Evolutionary conservation across 768 basidiomycete genomes (phyloP).

Genomic region (Boletus sp.): DNA sequence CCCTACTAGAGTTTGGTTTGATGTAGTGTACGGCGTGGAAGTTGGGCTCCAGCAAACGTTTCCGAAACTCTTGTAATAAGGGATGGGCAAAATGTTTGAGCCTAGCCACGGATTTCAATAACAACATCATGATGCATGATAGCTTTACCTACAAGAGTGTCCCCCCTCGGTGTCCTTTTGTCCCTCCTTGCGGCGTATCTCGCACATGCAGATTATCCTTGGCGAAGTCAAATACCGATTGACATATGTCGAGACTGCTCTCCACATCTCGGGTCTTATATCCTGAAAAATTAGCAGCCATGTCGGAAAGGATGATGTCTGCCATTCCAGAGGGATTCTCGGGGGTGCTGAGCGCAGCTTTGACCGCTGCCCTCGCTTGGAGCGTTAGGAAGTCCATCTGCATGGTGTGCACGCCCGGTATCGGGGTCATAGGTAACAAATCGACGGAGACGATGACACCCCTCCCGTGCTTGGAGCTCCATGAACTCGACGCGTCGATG

Average conservation of each 20-base stretch:
- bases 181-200: conserved; percentile 40
- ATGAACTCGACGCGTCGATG: conserved; percentile 1
- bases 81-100: conserved; percentile 88
- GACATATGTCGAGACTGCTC: conserved; percentile 68
- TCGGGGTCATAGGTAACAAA: conserved; percentile 65
- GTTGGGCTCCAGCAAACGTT: conserved; percentile 50
- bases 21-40: conserved; percentile 67
- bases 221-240: conserved; percentile 71
- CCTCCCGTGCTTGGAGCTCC: conserved; percentile 28
- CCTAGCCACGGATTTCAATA: conserved; percentile 37
- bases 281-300: conserved; percentile 85
- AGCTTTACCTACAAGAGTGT: conserved; percentile 48
- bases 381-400: conserved; percentile 77
- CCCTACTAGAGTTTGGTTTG: conserved; percentile 82
- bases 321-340: conserved; percentile 44
- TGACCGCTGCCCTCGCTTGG: conserved; percentile 45
- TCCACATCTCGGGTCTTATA: conserved; percentile 64
- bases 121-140: not conserved
- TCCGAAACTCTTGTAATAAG: conserved; percentile 61
- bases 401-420: conserved; percentile 71
- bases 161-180: conserved; percentile 41
- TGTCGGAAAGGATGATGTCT: conserved; percentile 86
- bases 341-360: conserved; percentile 33
- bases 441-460: conserved; percentile 76
- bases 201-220: conserved; percentile 48